phyloP scores from a whole-genome alignment of 2,329 filamentous ascomycete genomes.

The Fusarium chuoi region DNA sequence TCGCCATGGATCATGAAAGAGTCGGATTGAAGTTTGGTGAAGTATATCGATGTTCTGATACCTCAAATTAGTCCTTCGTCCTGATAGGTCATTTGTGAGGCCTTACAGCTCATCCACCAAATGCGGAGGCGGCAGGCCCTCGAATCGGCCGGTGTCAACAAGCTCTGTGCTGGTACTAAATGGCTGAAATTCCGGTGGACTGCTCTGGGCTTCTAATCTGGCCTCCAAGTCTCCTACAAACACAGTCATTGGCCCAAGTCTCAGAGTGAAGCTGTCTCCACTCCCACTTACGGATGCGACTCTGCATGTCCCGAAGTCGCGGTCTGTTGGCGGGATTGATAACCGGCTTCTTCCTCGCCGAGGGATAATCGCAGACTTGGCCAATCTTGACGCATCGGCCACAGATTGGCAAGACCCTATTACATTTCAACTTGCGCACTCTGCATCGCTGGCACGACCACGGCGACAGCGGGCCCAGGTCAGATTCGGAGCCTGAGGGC shows the following conservation, averaged over 20 bases:
- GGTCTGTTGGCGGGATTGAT: slow-evolving; percentile 25
- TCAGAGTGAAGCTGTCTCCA: fast-evolving
- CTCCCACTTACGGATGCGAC: slow-evolving; percentile 12
- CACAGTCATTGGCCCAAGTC: background rate
- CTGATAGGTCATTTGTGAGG: fast-evolving
- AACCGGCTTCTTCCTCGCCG: slow-evolving; percentile 13
- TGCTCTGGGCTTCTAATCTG: slow-evolving; percentile 7
- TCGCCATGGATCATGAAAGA: slow-evolving; percentile 79
- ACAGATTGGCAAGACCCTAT: slow-evolving; percentile 5
- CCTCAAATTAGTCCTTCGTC: fast-evolving
- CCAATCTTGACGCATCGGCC: slow-evolving; percentile 22
- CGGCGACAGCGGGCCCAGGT: slow-evolving; percentile 1
- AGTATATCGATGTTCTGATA: slow-evolving; percentile 60
- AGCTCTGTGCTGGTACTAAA: slow-evolving; percentile 14
- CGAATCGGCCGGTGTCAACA: slow-evolving; percentile 29
- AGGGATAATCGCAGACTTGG: slow-evolving; percentile 20
- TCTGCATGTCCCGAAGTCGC: slow-evolving; percentile 24
- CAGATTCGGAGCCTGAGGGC: slow-evolving; percentile 21
- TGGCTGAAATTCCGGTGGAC: background rate
- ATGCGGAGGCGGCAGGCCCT: slow-evolving; percentile 23
- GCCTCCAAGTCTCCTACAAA: slow-evolving; percentile 52
- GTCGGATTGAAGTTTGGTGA: slow-evolving; percentile 75
- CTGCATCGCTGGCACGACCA: slow-evolving; percentile 26
- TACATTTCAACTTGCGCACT: slow-evolving; percentile 25
- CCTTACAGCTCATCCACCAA: slow-evolving; percentile 32